phyloP scores from a whole-genome alignment of 305 asterid species.

The Fraxinus latifolia region DNA sequence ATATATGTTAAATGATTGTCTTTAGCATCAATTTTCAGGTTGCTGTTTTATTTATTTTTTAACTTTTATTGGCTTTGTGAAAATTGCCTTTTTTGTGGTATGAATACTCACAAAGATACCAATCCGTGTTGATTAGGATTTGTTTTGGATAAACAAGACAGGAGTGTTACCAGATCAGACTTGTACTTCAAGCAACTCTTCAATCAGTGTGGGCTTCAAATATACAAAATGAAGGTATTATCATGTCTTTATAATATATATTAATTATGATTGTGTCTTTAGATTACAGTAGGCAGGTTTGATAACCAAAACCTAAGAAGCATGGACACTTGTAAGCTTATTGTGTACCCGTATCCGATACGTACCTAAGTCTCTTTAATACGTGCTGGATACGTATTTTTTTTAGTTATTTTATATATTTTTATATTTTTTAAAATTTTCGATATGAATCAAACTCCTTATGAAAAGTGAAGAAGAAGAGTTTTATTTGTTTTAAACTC shows the following conservation, averaged over 20 bases:
- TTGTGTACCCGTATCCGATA: not conserved
- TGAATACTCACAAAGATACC: not conserved
- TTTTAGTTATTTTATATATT: no score
- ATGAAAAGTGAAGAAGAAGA: not conserved
- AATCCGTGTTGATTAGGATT: constrained; percentile 47
- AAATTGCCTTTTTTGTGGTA: not conserved
- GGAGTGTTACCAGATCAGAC: constrained; percentile 91
- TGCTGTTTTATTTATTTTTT: not conserved
- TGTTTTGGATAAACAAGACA: constrained; percentile 85
- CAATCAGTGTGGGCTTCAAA: constrained; percentile 65
- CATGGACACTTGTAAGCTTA: no score
- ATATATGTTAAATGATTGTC: not conserved
- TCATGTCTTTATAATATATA: not conserved
- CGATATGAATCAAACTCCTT: not conserved
- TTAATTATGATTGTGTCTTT: not conserved
- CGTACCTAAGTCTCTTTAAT: not conserved
- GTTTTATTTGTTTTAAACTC: not conserved
- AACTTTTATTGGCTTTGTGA: not conserved
- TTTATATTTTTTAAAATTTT: no score
- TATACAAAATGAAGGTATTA: constrained; percentile 66
- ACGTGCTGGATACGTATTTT: no score
- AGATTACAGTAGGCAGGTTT: not conserved
- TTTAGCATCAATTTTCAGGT: not conserved
- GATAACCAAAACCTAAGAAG: not conserved
- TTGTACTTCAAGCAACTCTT: constrained; percentile 81